Percentiles rank a stretch among this genome's conserved stretches.
Evolutionary conservation across 768 basidiomycete genomes (phyloP).

Genomic region (Tephrocybe sp.): DNA sequence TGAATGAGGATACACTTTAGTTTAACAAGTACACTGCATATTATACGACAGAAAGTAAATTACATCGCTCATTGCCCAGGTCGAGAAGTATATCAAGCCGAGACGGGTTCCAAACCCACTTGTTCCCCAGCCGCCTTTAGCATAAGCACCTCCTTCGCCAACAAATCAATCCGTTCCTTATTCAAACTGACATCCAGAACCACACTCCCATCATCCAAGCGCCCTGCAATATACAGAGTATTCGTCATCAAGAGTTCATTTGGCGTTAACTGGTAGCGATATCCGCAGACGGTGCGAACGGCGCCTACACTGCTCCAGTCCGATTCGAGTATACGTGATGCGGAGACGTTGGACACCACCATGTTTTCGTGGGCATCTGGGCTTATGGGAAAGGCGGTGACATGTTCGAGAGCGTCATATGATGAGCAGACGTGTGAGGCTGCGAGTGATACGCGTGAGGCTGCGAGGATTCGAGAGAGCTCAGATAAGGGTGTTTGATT

Average conservation of each 20-base stretch:
- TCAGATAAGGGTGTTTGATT: conserved; percentile 27
- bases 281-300: conserved; percentile 34
- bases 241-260: conserved; percentile 34
- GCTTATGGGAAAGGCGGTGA: conserved; percentile 31
- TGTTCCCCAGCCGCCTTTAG: conserved; percentile 5
- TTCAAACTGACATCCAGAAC: conserved; percentile 37
- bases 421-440: conserved; percentile 30
- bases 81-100: no score
- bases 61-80: no score
- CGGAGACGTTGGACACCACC: conserved; percentile 38
- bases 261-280: conserved; percentile 36
- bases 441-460: conserved; percentile 21
- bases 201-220: conserved; percentile 35
- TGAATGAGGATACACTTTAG: no score
- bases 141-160: conserved; percentile 26
- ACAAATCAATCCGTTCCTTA: conserved; percentile 25
- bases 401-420: conserved; percentile 19
- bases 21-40: no score
- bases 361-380: conserved; percentile 35
- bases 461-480: conserved; percentile 22
- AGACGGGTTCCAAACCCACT: neutral
- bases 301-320: conserved; percentile 36
- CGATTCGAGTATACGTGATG: conserved; percentile 36
- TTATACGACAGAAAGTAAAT: neutral
- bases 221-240: conserved; percentile 35